Conservation (phyloP, 73 alveolate genomes). For the Paraurostyla sp. region DNA sequence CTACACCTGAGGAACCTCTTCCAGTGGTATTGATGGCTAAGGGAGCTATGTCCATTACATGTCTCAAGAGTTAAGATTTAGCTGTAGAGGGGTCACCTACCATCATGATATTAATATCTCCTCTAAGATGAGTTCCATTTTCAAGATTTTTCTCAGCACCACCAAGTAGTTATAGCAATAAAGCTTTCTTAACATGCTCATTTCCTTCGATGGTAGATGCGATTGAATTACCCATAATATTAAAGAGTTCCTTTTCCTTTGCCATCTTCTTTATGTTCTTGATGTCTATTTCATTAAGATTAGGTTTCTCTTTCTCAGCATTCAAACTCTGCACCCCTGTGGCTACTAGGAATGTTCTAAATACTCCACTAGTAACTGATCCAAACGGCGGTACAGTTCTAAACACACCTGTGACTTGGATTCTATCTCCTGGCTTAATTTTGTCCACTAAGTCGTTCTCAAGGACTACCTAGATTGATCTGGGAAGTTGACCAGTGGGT, state of each 20-base stretch:
- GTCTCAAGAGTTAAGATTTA: slow-evolving; percentile 96
- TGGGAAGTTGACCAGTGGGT: slow-evolving; percentile 99
- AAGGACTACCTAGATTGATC: slow-evolving; percentile 92
- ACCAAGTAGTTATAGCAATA: slow-evolving; percentile 95
- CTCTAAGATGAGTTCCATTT: slow-evolving; percentile 99
- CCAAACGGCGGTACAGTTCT: slow-evolving; percentile 80
- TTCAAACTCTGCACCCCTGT: slow-evolving; percentile 78
- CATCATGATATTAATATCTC: slow-evolving; percentile 98
- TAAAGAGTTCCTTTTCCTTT: slow-evolving; percentile 88
- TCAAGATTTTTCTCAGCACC: slow-evolving; percentile 94
- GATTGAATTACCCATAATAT: slow-evolving; percentile 91
- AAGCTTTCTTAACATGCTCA: slow-evolving; percentile 92
- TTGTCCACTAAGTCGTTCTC: slow-evolving; percentile 97
- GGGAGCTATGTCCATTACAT: slow-evolving; percentile 94
- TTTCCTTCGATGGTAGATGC: slow-evolving; percentile 99
- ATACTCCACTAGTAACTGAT: slow-evolving; percentile 80
- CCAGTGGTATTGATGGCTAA: slow-evolving; percentile 98
- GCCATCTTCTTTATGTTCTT: slow-evolving; percentile 89
- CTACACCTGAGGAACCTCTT: slow-evolving; percentile 99
- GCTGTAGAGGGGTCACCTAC: slow-evolving; percentile 99
- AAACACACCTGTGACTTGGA: slow-evolving; percentile 96
- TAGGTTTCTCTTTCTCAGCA: slow-evolving; percentile 79
- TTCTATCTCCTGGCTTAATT: slow-evolving; percentile 99
- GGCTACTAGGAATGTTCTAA: slow-evolving; percentile 88
- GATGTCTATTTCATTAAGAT: slow-evolving; percentile 89